phyloP scores from a whole-genome alignment of 129 eudicot species.

The Calendula officinalis region DNA sequence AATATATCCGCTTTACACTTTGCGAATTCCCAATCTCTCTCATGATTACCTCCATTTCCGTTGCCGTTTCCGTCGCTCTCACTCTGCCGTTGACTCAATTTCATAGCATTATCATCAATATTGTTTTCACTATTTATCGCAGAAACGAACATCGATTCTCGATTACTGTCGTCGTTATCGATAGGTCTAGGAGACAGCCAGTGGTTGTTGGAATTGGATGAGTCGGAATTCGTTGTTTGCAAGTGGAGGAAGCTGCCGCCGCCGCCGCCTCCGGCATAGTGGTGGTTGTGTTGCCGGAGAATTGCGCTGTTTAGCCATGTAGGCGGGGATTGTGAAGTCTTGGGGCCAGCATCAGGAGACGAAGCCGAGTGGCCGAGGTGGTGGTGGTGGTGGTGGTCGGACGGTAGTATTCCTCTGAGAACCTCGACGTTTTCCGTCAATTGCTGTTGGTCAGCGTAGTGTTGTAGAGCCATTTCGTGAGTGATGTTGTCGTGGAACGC shows the following conservation, averaged over 20 bases:
- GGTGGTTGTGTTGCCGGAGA: slow-evolving; percentile 49
- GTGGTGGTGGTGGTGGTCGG: slow-evolving; percentile 26
- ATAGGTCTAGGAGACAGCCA: slow-evolving; percentile 54
- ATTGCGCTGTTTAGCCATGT: slow-evolving; percentile 62
- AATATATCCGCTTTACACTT: slow-evolving; percentile 81
- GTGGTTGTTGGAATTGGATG: slow-evolving; percentile 56
- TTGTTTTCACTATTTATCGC: slow-evolving; percentile 28
- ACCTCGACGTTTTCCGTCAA: slow-evolving; percentile 37
- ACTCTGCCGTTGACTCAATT: slow-evolving; percentile 39
- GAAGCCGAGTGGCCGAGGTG: slow-evolving; percentile 33
- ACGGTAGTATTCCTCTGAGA: slow-evolving; percentile 37
- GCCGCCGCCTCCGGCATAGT: slow-evolving; percentile 27
- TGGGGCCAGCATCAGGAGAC: slow-evolving; percentile 29
- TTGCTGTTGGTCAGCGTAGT: slow-evolving; percentile 53
- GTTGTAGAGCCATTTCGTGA: slow-evolving; percentile 71
- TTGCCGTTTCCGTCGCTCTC: slow-evolving; percentile 29
- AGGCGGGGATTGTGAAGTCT: slow-evolving; percentile 34
- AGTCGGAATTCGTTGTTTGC: slow-evolving; percentile 53
- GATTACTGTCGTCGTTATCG: slow-evolving; percentile 35
- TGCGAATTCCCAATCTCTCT: slow-evolving; percentile 57
- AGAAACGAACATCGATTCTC: slow-evolving; percentile 37
- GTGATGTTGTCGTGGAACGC: slow-evolving; percentile 72
- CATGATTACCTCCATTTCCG: slow-evolving; percentile 19
- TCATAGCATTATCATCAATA: slow-evolving; percentile 33
- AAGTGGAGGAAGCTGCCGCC: slow-evolving; percentile 44